Evolutionary conservation across 306 rosid genomes (phyloP).

Genomic region (Cercis canadensis): DNA sequence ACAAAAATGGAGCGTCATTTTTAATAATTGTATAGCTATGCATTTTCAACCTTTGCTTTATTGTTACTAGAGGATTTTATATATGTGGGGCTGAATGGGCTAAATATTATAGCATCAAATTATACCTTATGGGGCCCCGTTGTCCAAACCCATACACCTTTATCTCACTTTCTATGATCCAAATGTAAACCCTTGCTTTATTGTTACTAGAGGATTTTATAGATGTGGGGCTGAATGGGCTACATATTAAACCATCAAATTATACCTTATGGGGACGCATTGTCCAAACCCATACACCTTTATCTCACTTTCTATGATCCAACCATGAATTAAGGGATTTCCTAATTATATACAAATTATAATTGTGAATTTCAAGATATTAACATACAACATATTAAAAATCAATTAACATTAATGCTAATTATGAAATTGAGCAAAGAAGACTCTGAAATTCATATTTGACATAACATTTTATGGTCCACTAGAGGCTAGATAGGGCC

Average conservation of each 20-base stretch:
- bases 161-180: slow-evolving; percentile 42
- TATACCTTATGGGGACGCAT: slow-evolving; percentile 47
- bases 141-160: slow-evolving; percentile 49
- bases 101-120: neutral
- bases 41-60: slow-evolving; percentile 59
- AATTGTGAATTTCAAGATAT: too few species aligned
- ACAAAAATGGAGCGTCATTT: neutral
- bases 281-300: slow-evolving; percentile 49
- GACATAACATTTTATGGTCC: too few species aligned
- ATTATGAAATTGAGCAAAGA: too few species aligned
- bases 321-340: too few species aligned
- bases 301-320: slow-evolving; percentile 42
- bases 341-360: too few species aligned
- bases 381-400: too few species aligned
- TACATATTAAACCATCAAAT: neutral
- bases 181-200: slow-evolving; percentile 70
- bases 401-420: too few species aligned
- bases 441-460: too few species aligned
- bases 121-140: slow-evolving; percentile 47
- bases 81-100: slow-evolving; percentile 1
- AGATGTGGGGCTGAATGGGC: slow-evolving; percentile 2
- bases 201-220: slow-evolving; percentile 54
- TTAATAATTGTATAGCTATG: slow-evolving; percentile 9
- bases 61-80: slow-evolving; percentile 54
- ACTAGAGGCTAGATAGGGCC: too few species aligned